Evolutionary conservation across 2,329 filamentous ascomycete species (phyloP), one percentile per base, ranked within the genome.

Genomic region (Aureobasidium leucospermi): DNA sequence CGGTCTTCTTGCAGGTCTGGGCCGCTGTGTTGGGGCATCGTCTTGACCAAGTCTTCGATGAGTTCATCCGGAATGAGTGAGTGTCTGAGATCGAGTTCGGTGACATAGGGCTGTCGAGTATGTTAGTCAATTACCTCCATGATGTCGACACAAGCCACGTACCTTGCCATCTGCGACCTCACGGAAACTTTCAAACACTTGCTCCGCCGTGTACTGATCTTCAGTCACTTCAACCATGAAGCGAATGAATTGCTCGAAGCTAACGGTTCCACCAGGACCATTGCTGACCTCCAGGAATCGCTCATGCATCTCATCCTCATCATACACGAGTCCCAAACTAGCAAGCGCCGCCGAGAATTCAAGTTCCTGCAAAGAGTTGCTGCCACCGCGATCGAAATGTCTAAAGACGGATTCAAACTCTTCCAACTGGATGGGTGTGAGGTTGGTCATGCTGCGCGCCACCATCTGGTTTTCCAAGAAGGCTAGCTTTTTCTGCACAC

Each of bases 161-260:
- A 83, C 81, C 78, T 99, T 99, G 65, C 94, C 94, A 76, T 99
- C 94, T 16, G 94, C 94, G 47, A 99, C 94, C 75, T 99, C 94
- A 60, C 87, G 85, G 83, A 99, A 99, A 64, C 89, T 95, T 76
- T 99, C 93, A 78, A 94, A 97, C 5, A 99, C 94, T 74, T 99
- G 94, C 75, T 97, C 94, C 11, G 94, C 94, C 4, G 92, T 96
- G 73, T 99, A 96, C 76, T 99, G 94, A 71, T 99, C 94, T 75
- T 99, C 94, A 11, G 94, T 99, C 52, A 96, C 94, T 67, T 96
- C 90, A 49, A 99, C 94, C 94, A 99, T 99, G 80, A 99, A 99
- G 41, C 90, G 86, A 72, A 99, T 99, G 71, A 99, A 99, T 74
- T 97, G 93, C 77, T 99, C 94, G 70, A 99, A 99, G 4, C 89